Conservation (phyloP, 305 asterid species). For the Fraxinus angustifolia region DNA sequence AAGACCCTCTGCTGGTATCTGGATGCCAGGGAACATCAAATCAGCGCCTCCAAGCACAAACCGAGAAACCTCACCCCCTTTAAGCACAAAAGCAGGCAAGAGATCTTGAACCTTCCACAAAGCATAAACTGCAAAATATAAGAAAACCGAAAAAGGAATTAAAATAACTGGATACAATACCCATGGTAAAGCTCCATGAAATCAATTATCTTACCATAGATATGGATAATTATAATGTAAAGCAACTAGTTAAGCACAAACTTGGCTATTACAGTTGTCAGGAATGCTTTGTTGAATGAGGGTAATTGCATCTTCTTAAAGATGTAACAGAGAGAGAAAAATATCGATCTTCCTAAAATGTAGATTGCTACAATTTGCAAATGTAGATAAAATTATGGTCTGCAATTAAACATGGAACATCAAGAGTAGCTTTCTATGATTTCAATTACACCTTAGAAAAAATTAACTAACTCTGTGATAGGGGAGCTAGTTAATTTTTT, state of each 20-base stretch:
- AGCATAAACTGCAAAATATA: slow-evolving; percentile 65
- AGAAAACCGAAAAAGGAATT: slow-evolving; percentile 18
- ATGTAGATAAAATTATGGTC: background rate
- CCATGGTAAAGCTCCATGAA: background rate
- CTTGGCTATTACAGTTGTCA: background rate
- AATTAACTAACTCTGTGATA: background rate
- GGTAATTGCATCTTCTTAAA: background rate
- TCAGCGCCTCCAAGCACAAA: slow-evolving; percentile 95
- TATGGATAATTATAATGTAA: background rate
- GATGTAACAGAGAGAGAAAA: background rate
- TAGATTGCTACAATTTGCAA: background rate
- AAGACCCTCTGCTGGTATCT: slow-evolving; percentile 65
- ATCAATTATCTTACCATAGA: background rate
- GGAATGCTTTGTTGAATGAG: background rate
- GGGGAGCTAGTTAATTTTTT: background rate
- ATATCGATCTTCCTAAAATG: background rate
- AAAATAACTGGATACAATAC: background rate
- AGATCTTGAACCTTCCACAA: slow-evolving; percentile 92
- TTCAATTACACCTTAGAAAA: background rate
- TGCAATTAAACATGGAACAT: background rate
- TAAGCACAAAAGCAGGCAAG: slow-evolving; percentile 81
- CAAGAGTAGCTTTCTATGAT: background rate
- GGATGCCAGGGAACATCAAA: slow-evolving; percentile 95
- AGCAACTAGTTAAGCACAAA: background rate
- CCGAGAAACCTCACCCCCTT: slow-evolving; percentile 90